phyloP scores from a whole-genome alignment of 306 rosid genomes.

The Cicer bijugum region DNA sequence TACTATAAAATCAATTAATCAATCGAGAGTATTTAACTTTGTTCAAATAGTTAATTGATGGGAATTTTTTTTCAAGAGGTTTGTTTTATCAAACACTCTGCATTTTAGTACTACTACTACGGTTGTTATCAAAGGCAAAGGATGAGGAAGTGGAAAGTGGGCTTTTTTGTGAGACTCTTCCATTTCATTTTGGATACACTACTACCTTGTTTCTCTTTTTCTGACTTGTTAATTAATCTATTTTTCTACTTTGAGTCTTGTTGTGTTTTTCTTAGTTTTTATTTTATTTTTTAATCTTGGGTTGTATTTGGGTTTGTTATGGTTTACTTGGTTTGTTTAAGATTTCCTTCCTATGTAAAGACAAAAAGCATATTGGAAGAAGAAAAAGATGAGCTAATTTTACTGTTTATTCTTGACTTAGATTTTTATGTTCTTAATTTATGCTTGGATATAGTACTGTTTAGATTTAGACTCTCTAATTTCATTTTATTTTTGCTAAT shows the following conservation, averaged over 20 bases:
- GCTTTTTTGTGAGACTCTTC: constrained; percentile 43
- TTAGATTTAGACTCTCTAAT: not conserved
- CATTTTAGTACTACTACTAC: not conserved
- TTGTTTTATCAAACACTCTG: not conserved
- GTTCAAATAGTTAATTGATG: not conserved
- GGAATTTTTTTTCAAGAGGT: not conserved
- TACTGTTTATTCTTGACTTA: constrained; percentile 4
- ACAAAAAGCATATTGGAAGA: constrained; percentile 33
- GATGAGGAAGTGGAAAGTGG: constrained; percentile 30
- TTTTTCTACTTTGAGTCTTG: not conserved
- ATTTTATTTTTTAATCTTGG: not conserved
- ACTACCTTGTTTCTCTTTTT: not conserved
- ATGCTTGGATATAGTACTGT: not conserved
- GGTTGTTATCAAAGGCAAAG: not conserved
- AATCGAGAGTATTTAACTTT: not conserved
- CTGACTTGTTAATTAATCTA: constrained; percentile 46
- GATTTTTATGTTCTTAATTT: not conserved
- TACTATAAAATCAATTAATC: not conserved
- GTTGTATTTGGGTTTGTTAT: constrained; percentile 43
- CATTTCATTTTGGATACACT: constrained; percentile 41
- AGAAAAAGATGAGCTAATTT: constrained; percentile 32
- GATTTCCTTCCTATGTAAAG: constrained; percentile 46
- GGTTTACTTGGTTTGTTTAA: constrained; percentile 40
- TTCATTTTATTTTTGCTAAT: not conserved
- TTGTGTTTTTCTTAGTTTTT: not conserved